Percentiles rank a stretch among this genome's conserved stretches.
These are phyloP conservation scores for Thelephora aurantiotincta DNA, from an alignment of 768 basidiomycete species.

Conservation along the genomic window DNA sequence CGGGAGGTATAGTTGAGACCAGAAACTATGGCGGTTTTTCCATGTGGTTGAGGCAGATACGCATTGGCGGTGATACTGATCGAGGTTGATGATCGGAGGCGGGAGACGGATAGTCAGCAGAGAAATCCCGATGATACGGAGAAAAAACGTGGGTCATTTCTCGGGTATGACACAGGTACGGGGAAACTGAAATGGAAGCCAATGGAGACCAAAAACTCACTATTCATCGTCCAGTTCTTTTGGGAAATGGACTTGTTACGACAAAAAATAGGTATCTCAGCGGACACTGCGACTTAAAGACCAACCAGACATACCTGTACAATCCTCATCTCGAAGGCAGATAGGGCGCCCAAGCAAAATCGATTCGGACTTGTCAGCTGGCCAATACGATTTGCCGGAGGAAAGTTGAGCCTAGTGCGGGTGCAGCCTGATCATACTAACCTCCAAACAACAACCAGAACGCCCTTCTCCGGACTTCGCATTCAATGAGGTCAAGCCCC, in stretches of 20 bases:
- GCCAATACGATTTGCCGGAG: not conserved
- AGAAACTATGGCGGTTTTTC: conserved; percentile 71
- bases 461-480: conserved; percentile 69
- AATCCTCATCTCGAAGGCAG: conserved; percentile 81
- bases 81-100: conserved; percentile 2
- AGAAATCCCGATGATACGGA: not conserved
- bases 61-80: conserved; percentile 68
- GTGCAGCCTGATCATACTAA: conserved; percentile 19
- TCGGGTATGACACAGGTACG: conserved; percentile 1
- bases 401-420: not conserved
- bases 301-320: conserved; percentile 28
- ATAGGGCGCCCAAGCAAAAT: conserved; percentile 76
- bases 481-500: conserved; percentile 74
- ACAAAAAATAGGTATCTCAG: not conserved
- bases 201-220: conserved; percentile 29
- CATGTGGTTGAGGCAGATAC: conserved; percentile 78
- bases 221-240: conserved; percentile 85
- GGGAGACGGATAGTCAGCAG: conserved; percentile 1
- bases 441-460: conserved; percentile 90
- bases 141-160: not conserved
- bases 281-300: not conserved
- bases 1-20: conserved; percentile 81
- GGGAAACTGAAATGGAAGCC: conserved; percentile 8
- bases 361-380: conserved; percentile 85
- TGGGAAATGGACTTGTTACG: conserved; percentile 49